These are phyloP conservation scores for Vinca minor DNA, from an alignment of 257 asterid genomes.

Conservation along the genomic window DNA sequence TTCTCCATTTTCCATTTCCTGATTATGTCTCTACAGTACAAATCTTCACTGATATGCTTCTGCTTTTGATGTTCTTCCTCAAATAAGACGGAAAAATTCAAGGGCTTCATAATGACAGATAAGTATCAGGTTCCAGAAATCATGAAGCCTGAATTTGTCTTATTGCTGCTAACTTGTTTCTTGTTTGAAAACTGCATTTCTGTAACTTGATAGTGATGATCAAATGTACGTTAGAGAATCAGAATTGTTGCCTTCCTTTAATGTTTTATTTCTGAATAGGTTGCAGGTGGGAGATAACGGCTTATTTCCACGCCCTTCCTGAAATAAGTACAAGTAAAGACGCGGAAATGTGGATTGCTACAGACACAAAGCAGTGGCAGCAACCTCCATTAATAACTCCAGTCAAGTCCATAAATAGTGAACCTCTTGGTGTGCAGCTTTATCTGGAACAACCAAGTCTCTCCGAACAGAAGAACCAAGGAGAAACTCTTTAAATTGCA, in stretches of 20 bases:
- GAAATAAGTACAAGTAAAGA: conserved; percentile 44
- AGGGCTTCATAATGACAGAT: conserved; percentile 53
- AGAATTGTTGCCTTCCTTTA: neutral
- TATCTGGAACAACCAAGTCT: conserved; percentile 65
- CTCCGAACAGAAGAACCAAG: conserved; percentile 31
- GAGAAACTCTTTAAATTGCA: neutral
- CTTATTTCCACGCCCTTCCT: conserved; percentile 61
- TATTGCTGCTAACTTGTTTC: neutral
- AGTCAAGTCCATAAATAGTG: conserved; percentile 74
- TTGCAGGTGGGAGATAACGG: conserved; percentile 91
- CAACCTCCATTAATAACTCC: conserved; percentile 70
- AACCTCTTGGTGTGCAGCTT: conserved; percentile 77
- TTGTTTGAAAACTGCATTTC: neutral
- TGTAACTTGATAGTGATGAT: neutral
- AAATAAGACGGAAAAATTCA: conserved; percentile 13
- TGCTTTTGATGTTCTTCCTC: conserved; percentile 11
- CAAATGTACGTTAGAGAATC: neutral
- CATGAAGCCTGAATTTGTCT: neutral
- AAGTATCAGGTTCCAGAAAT: neutral
- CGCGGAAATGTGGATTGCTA: conserved; percentile 71
- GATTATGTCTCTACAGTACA: conserved; percentile 21
- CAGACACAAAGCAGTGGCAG: conserved; percentile 78
- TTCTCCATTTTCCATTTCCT: conserved; percentile 19
- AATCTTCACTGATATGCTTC: conserved; percentile 10
- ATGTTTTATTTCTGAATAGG: conserved; percentile 27